Conservation (phyloP, 2,329 filamentous ascomycete genomes). For the Calonectria honghensis region DNA sequence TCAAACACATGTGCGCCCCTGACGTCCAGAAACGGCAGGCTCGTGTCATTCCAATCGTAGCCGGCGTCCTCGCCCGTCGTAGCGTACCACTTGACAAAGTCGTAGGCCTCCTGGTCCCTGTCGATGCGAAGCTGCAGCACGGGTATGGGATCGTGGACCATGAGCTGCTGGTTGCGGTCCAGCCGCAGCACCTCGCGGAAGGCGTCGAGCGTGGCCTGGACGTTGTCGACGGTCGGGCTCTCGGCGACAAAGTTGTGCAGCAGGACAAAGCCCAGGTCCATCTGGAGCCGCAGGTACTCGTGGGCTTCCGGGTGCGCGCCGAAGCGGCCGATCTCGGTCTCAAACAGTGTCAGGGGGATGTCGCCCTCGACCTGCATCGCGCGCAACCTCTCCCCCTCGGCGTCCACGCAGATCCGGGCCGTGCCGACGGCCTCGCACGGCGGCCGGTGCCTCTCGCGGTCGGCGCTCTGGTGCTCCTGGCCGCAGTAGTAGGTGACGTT, state of each 20-base stretch:
- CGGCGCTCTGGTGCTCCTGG: background rate
- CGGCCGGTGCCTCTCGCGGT: background rate
- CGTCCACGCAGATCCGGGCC: background rate
- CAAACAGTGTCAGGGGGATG: background rate
- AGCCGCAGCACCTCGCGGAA: background rate
- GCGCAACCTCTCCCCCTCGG: background rate
- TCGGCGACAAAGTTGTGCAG: background rate
- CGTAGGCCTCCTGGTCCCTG: slow-evolving; percentile 22
- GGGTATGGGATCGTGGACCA: background rate
- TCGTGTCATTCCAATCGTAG: slow-evolving; percentile 1
- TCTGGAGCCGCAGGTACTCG: background rate
- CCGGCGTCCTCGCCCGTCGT: background rate
- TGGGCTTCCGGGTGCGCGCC: background rate
- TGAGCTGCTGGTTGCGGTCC: background rate
- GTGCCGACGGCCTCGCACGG: background rate
- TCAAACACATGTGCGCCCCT: background rate
- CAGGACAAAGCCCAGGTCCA: background rate
- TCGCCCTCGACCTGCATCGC: background rate
- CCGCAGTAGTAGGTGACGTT: slow-evolving; percentile 8
- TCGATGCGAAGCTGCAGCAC: background rate
- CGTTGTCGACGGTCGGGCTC: background rate
- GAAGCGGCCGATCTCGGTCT: background rate
- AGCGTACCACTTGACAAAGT: slow-evolving; percentile 5
- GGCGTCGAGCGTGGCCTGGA: background rate
- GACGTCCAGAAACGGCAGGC: slow-evolving; percentile 12